Evolutionary conservation across 768 basidiomycete genomes (phyloP).

Genomic region (Naganishia randhawae): DNA sequence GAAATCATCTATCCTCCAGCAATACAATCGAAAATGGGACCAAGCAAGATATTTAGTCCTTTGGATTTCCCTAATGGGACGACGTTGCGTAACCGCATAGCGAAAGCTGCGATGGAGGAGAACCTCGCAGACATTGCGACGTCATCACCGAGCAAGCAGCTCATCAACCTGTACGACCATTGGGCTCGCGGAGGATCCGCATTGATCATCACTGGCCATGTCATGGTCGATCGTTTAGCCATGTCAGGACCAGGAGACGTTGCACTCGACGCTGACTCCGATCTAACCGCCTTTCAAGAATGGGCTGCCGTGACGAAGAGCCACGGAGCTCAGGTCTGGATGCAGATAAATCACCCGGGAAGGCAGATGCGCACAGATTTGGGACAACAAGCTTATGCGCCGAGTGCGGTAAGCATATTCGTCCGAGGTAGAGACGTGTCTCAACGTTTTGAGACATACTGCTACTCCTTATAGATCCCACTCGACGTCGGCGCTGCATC

Average conservation of each 20-base stretch:
- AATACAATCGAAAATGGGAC: neutral
- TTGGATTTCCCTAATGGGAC: neutral
- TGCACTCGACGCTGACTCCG: neutral
- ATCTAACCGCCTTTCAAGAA: neutral
- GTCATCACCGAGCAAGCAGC: neutral
- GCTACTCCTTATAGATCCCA: neutral
- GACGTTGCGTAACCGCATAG: neutral
- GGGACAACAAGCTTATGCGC: slow-evolving; percentile 8
- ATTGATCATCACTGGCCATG: slow-evolving; percentile 8
- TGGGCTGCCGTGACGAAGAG: neutral
- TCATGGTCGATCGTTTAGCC: slow-evolving; percentile 1
- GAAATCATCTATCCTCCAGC: neutral
- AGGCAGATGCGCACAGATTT: slow-evolving; percentile 10
- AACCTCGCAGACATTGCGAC: neutral
- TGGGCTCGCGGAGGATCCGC: slow-evolving; percentile 1
- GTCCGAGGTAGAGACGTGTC: neutral
- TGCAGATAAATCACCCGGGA: slow-evolving; percentile 16
- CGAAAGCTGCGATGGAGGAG: slow-evolving; percentile 12
- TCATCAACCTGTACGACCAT: neutral
- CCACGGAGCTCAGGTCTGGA: slow-evolving; percentile 1
- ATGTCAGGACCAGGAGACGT: slow-evolving; percentile 1
- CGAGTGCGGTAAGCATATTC: neutral
- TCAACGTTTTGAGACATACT: neutral
- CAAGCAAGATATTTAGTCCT: neutral
- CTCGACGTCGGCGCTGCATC: neutral